Evolutionary conservation across 2,329 filamentous ascomycete genomes (phyloP), one percentile per base, ranked within the genome.

Genomic region (Cadophora sp.): DNA sequence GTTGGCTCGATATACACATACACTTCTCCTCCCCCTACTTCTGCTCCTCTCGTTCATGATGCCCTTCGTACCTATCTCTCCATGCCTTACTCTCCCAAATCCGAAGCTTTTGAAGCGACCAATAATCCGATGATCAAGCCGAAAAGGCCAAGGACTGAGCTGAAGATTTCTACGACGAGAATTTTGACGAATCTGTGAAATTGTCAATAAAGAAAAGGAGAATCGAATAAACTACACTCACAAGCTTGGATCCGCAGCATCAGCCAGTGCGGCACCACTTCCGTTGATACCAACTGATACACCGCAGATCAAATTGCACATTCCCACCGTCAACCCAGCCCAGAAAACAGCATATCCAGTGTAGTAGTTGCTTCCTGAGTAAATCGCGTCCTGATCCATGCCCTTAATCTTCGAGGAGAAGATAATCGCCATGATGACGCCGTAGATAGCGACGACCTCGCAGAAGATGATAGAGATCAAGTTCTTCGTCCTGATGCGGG

Each of bases 381-480:
- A 91, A 36, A 94, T 80, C 20, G 85, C 84, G 47, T 90, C 87
- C 65, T 85, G 85, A 51, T 83, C 78, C 36, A 96, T 86, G 65
- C 85, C 80, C 74, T 87, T 86, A 74, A 99, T 83, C 81, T 97
- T 97, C 69, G 94, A 87, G 53, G 94, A 96, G 84, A 98, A 98
- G 76, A 99, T 92, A 79, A 99, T 99, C 76, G 94, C 91, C 94
- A 99, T 99, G 83, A 99, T 99, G 81, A 99, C 95, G 76, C 96
- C 96, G 86, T 99, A 99, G 81, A 99, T 99, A 81, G 96, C 96
- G 77, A 99, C 96, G 78, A 99, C 96, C 83, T 99, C 96, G 84
- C 96, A 99, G 83, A 99, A 99, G 83, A 99, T 98, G 81, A 99
- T 99, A 76, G 95, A 98, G 80, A 99, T 98, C 78, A 99, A 82